Base-by-base conservation (phyloP, 2,329 filamentous ascomycete species). In the Leptosphaerulina australis region DNA sequence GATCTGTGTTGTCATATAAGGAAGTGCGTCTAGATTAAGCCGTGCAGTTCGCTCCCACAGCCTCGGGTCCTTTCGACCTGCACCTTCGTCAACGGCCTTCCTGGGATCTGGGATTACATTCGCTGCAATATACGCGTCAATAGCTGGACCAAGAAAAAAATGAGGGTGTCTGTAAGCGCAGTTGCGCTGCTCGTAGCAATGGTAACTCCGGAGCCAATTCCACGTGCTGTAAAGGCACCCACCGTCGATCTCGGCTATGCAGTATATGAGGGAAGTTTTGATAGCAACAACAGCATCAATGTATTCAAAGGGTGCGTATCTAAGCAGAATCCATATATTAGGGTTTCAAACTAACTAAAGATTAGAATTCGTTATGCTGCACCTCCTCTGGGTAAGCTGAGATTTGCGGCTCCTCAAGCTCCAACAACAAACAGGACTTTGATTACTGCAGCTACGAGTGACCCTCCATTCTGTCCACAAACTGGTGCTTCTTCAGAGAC, bases 371-470 rank as follows among this genome's bases (percentile, higher is more conserved):
- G 80, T 33, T 84, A 78, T 62, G 82, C 82, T 9, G 72, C 75
- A 11, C 71, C 81, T n/a, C 81, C 82, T 4, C 47, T 78, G 0
- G 78, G 75, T 2, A 69, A 80, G 29, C 68, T 82, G 25, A 75
- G 82, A 44, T 84, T 79, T 72, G 70, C 77, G 20, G 77, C 79
- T 14, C 81, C 82, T 0, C 66, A 73, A 12, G 69, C 76, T 25
- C 81, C 81, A 15, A 50, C 43, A 3, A 67, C 64, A 2, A 66
- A 72, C 73, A 77, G 65, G 62, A 72, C 47, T 72, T 75, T 12
- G 59, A 73, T 47, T 34, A 68, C 58, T 72, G 75, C 62, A 43
- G 72, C 75, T 12, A 72, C 77, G 0, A 72, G 76, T 11, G 80
- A 83, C 48, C 64, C 66, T 2, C 67, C 70, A 8, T 41, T 53